These are phyloP conservation scores for Pleurostoma richardsiae DNA, from an alignment of 2,329 filamentous ascomycete species.

Conservation along the genomic window DNA sequence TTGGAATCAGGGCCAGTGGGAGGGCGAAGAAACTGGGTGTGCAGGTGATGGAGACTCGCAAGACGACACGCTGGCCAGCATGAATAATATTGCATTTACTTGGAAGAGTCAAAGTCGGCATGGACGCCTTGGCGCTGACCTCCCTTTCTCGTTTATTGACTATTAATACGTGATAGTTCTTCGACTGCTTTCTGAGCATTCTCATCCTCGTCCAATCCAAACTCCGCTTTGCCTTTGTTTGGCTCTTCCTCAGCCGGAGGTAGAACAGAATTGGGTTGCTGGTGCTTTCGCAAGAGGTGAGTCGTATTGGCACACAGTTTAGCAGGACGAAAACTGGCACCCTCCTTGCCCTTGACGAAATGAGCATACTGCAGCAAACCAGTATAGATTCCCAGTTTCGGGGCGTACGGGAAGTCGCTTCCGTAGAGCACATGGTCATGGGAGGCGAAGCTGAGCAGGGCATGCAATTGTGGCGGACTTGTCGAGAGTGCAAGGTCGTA, in stretches of 20 bases:
- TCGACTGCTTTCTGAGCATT: too few species aligned
- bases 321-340: too few species aligned
- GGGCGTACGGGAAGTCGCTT: constrained; percentile 29
- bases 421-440: constrained; percentile 24
- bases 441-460: constrained; percentile 19
- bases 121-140: neutral
- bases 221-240: too few species aligned
- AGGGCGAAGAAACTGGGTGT: neutral
- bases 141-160: too few species aligned
- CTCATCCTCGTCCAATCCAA: too few species aligned
- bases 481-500: constrained; percentile 27
- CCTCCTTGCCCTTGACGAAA: too few species aligned
- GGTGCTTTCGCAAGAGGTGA: too few species aligned
- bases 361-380: too few species aligned
- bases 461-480: constrained; percentile 16
- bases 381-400: constrained; percentile 6
- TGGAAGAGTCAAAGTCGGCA: neutral
- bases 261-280: too few species aligned
- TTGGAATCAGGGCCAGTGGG: constrained; percentile 2
- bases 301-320: too few species aligned
- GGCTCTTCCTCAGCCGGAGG: too few species aligned
- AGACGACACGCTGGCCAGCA: neutral
- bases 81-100: neutral
- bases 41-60: neutral
- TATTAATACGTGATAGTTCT: too few species aligned